Evolutionary conservation across 129 eudicot species (phyloP), one percentile per base, ranked within the genome.

Genomic region (Flaveria robusta): DNA sequence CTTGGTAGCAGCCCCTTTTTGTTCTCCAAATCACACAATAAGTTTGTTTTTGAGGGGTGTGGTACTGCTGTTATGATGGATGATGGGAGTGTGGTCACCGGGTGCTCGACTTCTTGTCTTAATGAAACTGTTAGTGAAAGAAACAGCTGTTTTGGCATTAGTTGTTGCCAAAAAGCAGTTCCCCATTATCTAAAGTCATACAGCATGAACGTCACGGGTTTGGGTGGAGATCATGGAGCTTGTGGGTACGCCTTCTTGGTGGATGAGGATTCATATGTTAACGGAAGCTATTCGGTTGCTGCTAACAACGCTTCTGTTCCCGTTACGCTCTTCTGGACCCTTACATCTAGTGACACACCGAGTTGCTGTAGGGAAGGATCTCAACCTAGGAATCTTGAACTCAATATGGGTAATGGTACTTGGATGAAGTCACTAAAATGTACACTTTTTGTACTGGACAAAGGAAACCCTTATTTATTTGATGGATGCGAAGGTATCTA

Each of bases 401-500:
- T 67, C 19, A 42, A 67, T 42, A 42, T 20, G 14, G 72, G 72
- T 67, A 6, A 67, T 67, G 55, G 54, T 67, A 42, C 72, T 18
- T 18, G 18, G 16, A 29, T 67, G 50, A 5, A 23, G 1, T 3
- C 18, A 4, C 3, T 0, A 2, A 18, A 16, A 18, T 70, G 74
- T 49, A 0, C 2, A 8, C 22, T 5, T 65, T 2, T 0, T 1
- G 3, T 1, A 1, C 0, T 0, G 0, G 1, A 0, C 4, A 12
- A 3, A 26, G 74, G 74, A 70, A 70, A 70, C 63, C 60, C 43
- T 26, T 70, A 49, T 70, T 27, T 70, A 16, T 8, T 0, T 19
- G 60, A 70, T 70, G 74, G 74, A 70, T 70, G 74, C 29, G 74
- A 2, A 43, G 74, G 74, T 68, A 69, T 66, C 9, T 66, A 10